Evolutionary conservation across 192 early-diverging fungal species (phyloP), one percentile per base, ranked within the genome.

Genomic region (Backusella sp.): DNA sequence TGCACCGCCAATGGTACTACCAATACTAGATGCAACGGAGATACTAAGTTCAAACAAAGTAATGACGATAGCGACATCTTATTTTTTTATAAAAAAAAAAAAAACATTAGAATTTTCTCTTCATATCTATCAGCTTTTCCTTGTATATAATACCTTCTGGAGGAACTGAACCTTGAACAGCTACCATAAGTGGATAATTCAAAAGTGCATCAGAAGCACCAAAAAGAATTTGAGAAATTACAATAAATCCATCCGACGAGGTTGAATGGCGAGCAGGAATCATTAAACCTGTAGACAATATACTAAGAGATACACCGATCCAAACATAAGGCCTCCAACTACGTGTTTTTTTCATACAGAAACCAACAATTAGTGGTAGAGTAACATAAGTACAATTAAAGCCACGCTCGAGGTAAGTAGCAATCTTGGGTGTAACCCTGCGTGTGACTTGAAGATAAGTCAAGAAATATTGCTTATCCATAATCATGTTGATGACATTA

Each of bases 51-150:
- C 73, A 14, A 79, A 66, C 19, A 79, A 36, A 12, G 77, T 73
- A 15, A 73, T 79, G 4, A 79, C 77, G 34, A 79, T 53, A 72
- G 77, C 77, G 15, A 79, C 19, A 73, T 79, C 77, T 76, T 15
- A 53, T 1, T 49, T 49, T 49, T 49, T 14, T 34, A n/a, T 34
- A 52, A 42, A 6, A 17, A 59, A 69, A 32, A 70, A 75, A 9
- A 15, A 75, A 75, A 12, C 5, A 44, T 4, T 35, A 42, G 28
- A 11, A 59, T 26, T 9, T 77, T 30, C 17, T n/a, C 15, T 49
- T 49, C 0, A 4, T 49, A 5, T 49, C 1, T 19, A 30, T 62
- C 0, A 44, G 49, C 19, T 15, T 75, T 66, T 21, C 34, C 14
- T 66, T 21, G 0, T 66, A 66, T 12, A 37, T 28, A 6, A 21